These are phyloP conservation scores for Karstenula rhodostoma DNA, from an alignment of 2,329 filamentous ascomycete genomes.

Conservation along the genomic window DNA sequence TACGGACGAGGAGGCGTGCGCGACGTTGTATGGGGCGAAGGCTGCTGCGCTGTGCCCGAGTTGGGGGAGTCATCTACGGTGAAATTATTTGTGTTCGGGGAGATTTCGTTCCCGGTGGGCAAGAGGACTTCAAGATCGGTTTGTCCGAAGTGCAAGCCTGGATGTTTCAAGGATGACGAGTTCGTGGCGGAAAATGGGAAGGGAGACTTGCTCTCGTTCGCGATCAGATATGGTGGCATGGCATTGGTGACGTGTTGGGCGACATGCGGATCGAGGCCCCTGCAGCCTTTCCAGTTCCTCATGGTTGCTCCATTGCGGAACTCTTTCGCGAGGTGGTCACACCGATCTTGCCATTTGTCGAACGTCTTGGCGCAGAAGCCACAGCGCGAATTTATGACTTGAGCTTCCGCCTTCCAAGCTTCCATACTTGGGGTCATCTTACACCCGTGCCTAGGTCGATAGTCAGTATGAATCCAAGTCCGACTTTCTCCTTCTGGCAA, in stretches of 20 bases:
- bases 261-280: constrained; percentile 59
- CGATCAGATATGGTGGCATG: constrained; percentile 62
- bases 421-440: constrained; percentile 71
- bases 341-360: constrained; percentile 59
- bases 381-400: constrained; percentile 63
- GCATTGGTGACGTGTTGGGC: constrained; percentile 59
- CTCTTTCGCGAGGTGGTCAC: constrained; percentile 63
- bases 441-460: constrained; percentile 56
- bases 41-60: constrained; percentile 26
- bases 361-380: constrained; percentile 62
- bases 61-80: constrained; percentile 15
- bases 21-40: constrained; percentile 25
- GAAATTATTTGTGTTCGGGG: not conserved
- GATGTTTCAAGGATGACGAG: constrained; percentile 35
- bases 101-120: constrained; percentile 22
- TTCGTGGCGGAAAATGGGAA: constrained; percentile 58
- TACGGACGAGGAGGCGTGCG: constrained; percentile 26
- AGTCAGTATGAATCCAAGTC: constrained; percentile 6
- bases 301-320: constrained; percentile 63
- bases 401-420: constrained; percentile 67
- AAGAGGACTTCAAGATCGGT: constrained; percentile 40
- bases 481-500: not conserved
- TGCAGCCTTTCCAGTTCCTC: constrained; percentile 64
- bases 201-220: constrained; percentile 55
- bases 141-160: constrained; percentile 3